phyloP scores from a whole-genome alignment of 345 rosid genomes.

The Citrus reticulata region DNA sequence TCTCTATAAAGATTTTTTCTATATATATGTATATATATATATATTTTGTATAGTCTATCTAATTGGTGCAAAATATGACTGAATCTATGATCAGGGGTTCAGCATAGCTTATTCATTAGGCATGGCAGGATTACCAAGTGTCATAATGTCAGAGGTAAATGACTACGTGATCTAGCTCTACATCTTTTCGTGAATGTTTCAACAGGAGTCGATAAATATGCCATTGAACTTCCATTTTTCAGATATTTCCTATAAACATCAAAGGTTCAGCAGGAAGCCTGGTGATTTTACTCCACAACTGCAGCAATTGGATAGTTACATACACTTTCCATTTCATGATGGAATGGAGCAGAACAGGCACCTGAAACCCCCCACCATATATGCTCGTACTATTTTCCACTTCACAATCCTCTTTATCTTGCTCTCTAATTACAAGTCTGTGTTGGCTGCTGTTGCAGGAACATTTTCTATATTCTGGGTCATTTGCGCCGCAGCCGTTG shows the following conservation, averaged over 20 bases:
- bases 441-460: conserved; percentile 23
- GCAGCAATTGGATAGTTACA: conserved; percentile 38
- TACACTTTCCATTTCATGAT: conserved; percentile 50
- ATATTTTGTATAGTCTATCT: no score
- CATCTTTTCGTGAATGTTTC: not conserved
- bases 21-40: no score
- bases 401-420: not conserved
- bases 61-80: no score
- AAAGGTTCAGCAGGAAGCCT: conserved; percentile 58
- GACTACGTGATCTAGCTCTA: not conserved
- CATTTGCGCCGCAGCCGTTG: no score
- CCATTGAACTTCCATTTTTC: conserved; percentile 12
- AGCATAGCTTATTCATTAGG: conserved; percentile 10
- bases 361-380: not conserved
- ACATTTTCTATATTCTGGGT: conserved; percentile 43
- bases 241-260: conserved; percentile 56
- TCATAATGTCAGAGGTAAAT: conserved; percentile 30
- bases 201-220: no score
- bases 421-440: not conserved
- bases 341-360: conserved; percentile 50
- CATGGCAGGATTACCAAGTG: conserved; percentile 18
- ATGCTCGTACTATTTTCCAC: not conserved
- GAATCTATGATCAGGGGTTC: no score
- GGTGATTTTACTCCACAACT: conserved; percentile 40
- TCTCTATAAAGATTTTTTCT: no score